These are phyloP conservation scores for Pseudisothecium myosuroides DNA, from an alignment of 225 moss, liverwort and hornwort species.

Conservation along the genomic window DNA sequence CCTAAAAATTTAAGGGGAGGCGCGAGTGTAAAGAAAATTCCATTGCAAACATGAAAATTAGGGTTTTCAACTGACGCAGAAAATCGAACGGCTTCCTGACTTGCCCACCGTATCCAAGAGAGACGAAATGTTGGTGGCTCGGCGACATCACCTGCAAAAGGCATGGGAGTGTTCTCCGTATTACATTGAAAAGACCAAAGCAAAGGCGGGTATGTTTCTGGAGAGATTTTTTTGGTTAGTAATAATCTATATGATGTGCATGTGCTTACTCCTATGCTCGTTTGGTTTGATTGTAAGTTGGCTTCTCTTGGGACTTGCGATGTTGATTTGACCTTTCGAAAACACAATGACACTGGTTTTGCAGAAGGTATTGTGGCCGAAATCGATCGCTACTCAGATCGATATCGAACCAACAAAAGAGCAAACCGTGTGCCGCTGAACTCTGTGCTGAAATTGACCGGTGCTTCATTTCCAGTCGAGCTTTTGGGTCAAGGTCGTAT, in stretches of 20 bases:
- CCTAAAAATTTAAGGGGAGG: not conserved
- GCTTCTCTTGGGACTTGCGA: not conserved
- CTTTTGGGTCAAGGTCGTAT: slow-evolving; percentile 71
- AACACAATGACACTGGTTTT: not conserved
- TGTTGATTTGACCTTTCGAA: not conserved
- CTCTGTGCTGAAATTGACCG: slow-evolving; percentile 72
- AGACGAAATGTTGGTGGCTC: slow-evolving; percentile 60
- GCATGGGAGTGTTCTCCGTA: slow-evolving; percentile 95
- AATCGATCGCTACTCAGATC: slow-evolving; percentile 90
- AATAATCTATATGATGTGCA: not conserved
- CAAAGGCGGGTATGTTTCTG: slow-evolving; percentile 36
- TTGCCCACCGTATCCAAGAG: slow-evolving; percentile 45
- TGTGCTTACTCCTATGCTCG: not conserved
- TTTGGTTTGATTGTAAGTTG: not conserved
- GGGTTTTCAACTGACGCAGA: slow-evolving; percentile 14
- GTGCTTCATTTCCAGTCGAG: slow-evolving; percentile 78
- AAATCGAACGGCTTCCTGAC: slow-evolving; percentile 49
- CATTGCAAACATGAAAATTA: not conserved
- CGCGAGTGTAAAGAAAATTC: too few species aligned
- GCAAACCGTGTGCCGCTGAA: slow-evolving; percentile 67
- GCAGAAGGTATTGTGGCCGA: slow-evolving; percentile 73
- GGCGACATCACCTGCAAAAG: slow-evolving; percentile 61
- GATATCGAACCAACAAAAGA: slow-evolving; percentile 63
- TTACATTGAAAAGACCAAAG: slow-evolving; percentile 63
- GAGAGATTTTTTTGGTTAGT: not conserved